Base-by-base conservation (phyloP, 805 yeast species). In the Yamadazyma sp. region DNA sequence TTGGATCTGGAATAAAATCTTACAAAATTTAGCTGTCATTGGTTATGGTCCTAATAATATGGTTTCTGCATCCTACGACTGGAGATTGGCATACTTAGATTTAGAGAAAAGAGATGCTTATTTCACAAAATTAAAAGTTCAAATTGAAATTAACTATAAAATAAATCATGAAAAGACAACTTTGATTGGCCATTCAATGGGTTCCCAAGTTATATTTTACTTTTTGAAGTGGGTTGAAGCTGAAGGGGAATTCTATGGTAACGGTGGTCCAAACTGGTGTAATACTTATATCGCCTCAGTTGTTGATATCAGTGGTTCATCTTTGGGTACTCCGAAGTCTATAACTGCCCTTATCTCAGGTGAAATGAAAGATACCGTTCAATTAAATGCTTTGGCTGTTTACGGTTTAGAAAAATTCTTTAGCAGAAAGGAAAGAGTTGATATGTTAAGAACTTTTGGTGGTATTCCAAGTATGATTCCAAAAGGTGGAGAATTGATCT, bases 171-270 rank as follows among this genome's bases (percentile, higher is more conserved):
- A 88, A 35, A 91, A 88, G 50, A 65, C 85, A 1, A 80, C 82
- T n/a, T 50, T 93, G 11, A 73, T 80, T 13, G 94, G 96, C 15
- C 98, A 93, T 57, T 91, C 98, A 0, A 93, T 93, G 98, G 98
- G 98, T 2, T 73, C 95, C 0, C 98, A 93, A 60, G 76, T 93
- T 23, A 76, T 82, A 2, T 86, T 76, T 54, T 93, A 86, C 57
- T 93, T 93, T 54, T 59, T 93, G 65, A 88, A 93, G 60, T 93
- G 98, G 98, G 98, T 76, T 5, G 98, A 93, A 58, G 96, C 97
- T 1, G 67, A 70, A 33, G 97, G 96, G 4, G 65, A 65, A 35
- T 60, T 62, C 38, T 86, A 76, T 50, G 98, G 98, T 22, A 86
- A 89, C 55, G 98, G 96, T n/a, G 98, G 98, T 2, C 56, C 71